Conservation (phyloP, 371 early-diverging fungal genomes). For the Lichtheimia corymbifera region DNA sequence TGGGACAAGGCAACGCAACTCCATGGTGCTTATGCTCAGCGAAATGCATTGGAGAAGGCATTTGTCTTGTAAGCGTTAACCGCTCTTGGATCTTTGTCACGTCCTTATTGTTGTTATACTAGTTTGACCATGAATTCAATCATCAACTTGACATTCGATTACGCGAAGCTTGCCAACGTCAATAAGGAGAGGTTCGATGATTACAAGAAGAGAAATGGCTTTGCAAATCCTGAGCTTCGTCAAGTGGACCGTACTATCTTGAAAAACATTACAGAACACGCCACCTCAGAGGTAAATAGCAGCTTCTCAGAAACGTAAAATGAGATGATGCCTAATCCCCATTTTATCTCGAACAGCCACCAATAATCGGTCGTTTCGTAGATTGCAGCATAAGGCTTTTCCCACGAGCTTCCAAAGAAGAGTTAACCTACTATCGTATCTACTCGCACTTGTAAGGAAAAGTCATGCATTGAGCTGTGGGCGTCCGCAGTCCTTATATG, state of each 20-base stretch:
- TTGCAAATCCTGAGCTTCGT: background rate
- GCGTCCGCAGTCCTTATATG: background rate
- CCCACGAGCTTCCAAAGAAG: background rate
- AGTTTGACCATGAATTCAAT: background rate
- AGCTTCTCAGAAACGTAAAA: too few species aligned
- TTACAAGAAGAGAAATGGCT: background rate
- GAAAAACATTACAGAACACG: background rate
- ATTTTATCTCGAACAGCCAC: too few species aligned
- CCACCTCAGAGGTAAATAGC: too few species aligned
- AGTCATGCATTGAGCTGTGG: too few species aligned
- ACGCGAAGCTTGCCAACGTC: background rate
- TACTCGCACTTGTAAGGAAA: background rate
- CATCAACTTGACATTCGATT: background rate
- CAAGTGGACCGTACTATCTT: background rate
- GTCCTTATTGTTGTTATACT: background rate
- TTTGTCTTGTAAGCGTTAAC: too few species aligned
- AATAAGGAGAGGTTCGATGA: background rate
- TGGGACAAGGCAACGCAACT: too few species aligned
- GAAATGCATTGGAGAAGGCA: too few species aligned
- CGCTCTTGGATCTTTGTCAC: too few species aligned
- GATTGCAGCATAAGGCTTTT: background rate
- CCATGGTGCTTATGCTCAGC: too few species aligned
- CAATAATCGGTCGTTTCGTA: too few species aligned
- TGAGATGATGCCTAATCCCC: too few species aligned
- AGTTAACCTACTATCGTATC: background rate